Percentiles rank a stretch among this genome's conserved stretches.
phyloP scores from a whole-genome alignment of 305 asterid genomes.

The Fraxinus ornus region DNA sequence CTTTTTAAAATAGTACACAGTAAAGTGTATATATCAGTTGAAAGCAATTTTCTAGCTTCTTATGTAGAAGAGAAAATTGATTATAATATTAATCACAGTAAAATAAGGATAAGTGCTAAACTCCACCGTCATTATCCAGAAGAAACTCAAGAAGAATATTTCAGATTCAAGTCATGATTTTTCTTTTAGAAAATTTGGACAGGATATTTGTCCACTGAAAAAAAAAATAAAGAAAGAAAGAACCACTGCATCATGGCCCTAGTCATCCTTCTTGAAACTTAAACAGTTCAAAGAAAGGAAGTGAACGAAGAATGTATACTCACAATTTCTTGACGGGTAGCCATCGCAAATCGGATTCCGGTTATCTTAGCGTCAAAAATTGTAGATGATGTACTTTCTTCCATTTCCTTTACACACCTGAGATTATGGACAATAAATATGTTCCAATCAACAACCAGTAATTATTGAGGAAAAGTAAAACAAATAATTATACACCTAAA shows the following conservation, averaged over 20 bases:
- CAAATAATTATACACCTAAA: neutral
- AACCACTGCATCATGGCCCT: conserved; percentile 8
- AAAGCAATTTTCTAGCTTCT: conserved; percentile 3
- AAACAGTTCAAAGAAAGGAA: conserved; percentile 17
- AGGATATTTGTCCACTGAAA: conserved; percentile 11
- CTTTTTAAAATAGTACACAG: conserved; percentile 1
- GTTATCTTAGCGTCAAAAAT: conserved; percentile 54
- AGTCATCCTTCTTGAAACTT: neutral
- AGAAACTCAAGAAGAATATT: conserved; percentile 1
- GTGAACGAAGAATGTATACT: conserved; percentile 29
- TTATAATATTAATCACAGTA: neutral
- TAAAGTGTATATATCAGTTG: conserved; percentile 13
- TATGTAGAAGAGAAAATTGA: conserved; percentile 5
- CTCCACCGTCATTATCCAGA: conserved; percentile 5
- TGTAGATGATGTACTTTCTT: conserved; percentile 42
- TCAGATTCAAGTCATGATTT: conserved; percentile 9
- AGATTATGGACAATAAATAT: conserved; percentile 19
- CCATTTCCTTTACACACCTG: conserved; percentile 56
- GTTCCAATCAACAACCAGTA: conserved; percentile 16
- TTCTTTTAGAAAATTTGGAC: neutral
- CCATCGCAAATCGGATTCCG: conserved; percentile 66
- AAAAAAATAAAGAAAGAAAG: neutral
- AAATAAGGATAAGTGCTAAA: conserved; percentile 10
- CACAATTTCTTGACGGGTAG: conserved; percentile 86
- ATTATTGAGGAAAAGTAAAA: neutral